phyloP scores from a whole-genome alignment of 306 rosid genomes.

The Castanospermum australe region DNA sequence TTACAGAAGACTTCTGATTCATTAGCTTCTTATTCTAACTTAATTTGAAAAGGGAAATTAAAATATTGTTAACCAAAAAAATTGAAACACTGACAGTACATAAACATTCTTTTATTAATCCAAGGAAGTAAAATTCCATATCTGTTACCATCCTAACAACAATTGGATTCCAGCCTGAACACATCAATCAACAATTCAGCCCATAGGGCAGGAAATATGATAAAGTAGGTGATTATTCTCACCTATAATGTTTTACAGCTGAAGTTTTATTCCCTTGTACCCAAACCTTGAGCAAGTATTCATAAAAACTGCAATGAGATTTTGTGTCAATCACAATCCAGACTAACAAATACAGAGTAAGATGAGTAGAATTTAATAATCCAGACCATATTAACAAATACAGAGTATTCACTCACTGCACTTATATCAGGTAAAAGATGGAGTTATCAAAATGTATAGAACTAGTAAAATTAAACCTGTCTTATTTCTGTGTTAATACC shows the following conservation, averaged over 20 bases:
- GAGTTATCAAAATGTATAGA: not conserved
- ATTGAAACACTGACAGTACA: not conserved
- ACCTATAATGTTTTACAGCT: constrained; percentile 83
- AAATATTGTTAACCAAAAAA: not conserved
- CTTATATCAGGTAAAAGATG: constrained; percentile 11
- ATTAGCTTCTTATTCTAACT: not conserved
- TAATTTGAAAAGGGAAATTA: constrained; percentile 5
- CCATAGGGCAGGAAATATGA: not conserved
- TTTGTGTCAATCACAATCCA: constrained; percentile 32
- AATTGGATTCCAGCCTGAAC: constrained; percentile 15
- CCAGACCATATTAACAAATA: constrained; percentile 11
- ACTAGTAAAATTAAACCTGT: not conserved
- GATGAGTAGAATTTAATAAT: constrained; percentile 9
- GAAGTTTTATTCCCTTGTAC: constrained; percentile 87
- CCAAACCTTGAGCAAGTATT: constrained; percentile 98
- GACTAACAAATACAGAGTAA: constrained; percentile 6
- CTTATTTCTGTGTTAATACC: constrained; percentile 49
- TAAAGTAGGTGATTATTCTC: constrained; percentile 28
- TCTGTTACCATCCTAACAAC: constrained; percentile 14
- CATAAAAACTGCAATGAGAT: constrained; percentile 82
- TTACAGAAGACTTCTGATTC: constrained; percentile 5
- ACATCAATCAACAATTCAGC: constrained; percentile 6
- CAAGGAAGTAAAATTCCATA: constrained; percentile 16
- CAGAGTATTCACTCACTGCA: not conserved
- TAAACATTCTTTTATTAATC: not conserved